Evolutionary conservation across 2,329 filamentous ascomycete genomes (phyloP), one percentile per base, ranked within the genome.

Genomic region (Byssochlamys sp.): DNA sequence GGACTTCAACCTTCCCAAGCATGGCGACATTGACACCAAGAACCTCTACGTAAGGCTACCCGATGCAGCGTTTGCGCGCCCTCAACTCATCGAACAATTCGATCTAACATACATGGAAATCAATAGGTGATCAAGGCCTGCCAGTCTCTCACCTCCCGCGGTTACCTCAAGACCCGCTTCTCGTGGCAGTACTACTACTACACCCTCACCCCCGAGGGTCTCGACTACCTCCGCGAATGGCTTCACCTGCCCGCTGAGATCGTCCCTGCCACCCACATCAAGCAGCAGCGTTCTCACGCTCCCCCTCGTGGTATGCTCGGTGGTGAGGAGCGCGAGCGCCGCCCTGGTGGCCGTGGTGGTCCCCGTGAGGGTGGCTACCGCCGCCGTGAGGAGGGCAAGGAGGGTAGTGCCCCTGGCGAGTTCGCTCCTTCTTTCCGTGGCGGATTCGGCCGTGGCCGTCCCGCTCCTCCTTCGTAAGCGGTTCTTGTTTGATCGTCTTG

Each of bases 171-270:
- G 90, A 99, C 94, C 72, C 94, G 95, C 81, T 99, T 99, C 89
- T 96, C 91, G 69, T 96, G 91, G 91, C 91, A 96, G 82, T 96
- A 91, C 86, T 96, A 97, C 88, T 99, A 99, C 89, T 99, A 99
- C 88, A 96, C 94, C 80, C 88, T 99, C 80, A 96, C 92, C 78
- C 90, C 91, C 75, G 91, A 97, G 85, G 94, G 94, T 82, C 92
- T 99, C 78, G 92, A 97, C 84, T 99, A 99, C 86, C 91, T 99
- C 79, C 92, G 94, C 77, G 94, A 99, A 85, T 99, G 94, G 94
- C 91, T 99, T 72, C 94, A 99, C 83, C 89, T 99, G 73, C 94
- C 94, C 74, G 91, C 94, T 77, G 94, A 99, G 87, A 96, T 99
- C 76, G 94, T 99, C 69, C 94, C 94, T 71, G 91, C 95, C 74